Base-by-base conservation (phyloP, 768 basidiomycete genomes). In the Lentinula sp. region DNA sequence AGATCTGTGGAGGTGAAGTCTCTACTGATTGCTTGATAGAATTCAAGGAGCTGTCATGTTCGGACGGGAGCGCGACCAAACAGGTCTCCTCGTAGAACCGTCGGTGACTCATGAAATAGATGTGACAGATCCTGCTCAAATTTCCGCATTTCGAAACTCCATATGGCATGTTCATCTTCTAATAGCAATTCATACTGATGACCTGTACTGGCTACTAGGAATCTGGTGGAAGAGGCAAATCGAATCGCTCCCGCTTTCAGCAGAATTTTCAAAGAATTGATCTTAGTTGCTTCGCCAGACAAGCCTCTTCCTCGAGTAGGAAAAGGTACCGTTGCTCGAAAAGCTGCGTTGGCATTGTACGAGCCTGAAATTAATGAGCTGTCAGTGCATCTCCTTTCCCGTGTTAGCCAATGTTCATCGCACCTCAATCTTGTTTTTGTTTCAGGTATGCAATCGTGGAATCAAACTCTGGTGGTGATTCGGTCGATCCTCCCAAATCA, bases 231-330 rank as follows among this genome's bases (percentile, higher is more conserved):
- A 50, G 75, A 79, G 36, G 80, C 79, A 3, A 82, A 82, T 66
- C 67, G 67, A 49, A 67, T 71, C n/a, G 74, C 76, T 5, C 81
- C 82, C 0, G 61, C 70, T 2, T 80, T 76, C 60, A 79, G 77
- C 59, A 71, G 75, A n/a, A 73, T 82, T 6, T 82, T 82, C 68
- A 80, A 80, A 57, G 79, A 85, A 63, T 77, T 84, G 75, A 77
- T 85, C 43, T 52, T 84, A 43, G 72, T 83, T 15, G 71, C 80
- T 0, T 58, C 62, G 6, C 67, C 69, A 5, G 66, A 67, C 15
- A 75, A 74, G 28, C 81, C 79, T 0, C 71, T 85, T 58, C 67
- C 76, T 20, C 77, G 78, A 23, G 70, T 79, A 4, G 76, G 73
- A 0, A 85, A 85, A 65, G 80, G 80, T 1, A 82, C 81, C 0